Evolutionary conservation across 2,329 filamentous ascomycete species (phyloP).

Genomic region (Xylaria sp.): DNA sequence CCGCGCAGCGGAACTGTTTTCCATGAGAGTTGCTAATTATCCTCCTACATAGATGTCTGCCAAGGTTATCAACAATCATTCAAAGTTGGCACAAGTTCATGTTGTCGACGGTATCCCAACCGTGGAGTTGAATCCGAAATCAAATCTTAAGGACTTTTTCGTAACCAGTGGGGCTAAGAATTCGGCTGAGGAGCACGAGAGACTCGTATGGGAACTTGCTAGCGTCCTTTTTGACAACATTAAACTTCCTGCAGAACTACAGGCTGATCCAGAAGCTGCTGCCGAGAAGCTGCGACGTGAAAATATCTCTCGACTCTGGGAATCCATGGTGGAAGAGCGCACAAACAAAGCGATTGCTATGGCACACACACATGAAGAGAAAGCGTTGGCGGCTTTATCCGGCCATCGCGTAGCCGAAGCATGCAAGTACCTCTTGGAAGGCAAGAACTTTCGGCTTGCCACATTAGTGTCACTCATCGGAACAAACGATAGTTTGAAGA

Average conservation of each 20-base stretch:
- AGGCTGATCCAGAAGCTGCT: conserved; percentile 49
- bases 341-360: conserved; percentile 65
- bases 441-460: conserved; percentile 83
- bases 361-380: conserved; percentile 77
- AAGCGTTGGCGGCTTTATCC: conserved; percentile 82
- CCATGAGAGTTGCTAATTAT: conserved; percentile 5
- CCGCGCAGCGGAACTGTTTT: background rate
- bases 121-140: conserved; percentile 59
- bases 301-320: conserved; percentile 74
- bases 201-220: conserved; percentile 84
- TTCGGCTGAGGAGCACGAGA: conserved; percentile 69
- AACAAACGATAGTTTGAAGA: conserved; percentile 72
- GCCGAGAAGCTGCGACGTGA: conserved; percentile 63
- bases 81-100: conserved; percentile 64
- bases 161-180: conserved; percentile 48
- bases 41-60: conserved; percentile 60
- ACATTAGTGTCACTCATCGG: conserved; percentile 86
- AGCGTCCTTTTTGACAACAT: conserved; percentile 86
- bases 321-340: conserved; percentile 70
- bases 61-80: conserved; percentile 65
- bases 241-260: conserved; percentile 55
- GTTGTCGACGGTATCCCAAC: conserved; percentile 68
- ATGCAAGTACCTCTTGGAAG: conserved; percentile 79
- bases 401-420: conserved; percentile 84
- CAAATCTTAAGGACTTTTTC: conserved; percentile 62